phyloP scores from a whole-genome alignment of 345 rosid species.

The Syzygium aromaticum region DNA sequence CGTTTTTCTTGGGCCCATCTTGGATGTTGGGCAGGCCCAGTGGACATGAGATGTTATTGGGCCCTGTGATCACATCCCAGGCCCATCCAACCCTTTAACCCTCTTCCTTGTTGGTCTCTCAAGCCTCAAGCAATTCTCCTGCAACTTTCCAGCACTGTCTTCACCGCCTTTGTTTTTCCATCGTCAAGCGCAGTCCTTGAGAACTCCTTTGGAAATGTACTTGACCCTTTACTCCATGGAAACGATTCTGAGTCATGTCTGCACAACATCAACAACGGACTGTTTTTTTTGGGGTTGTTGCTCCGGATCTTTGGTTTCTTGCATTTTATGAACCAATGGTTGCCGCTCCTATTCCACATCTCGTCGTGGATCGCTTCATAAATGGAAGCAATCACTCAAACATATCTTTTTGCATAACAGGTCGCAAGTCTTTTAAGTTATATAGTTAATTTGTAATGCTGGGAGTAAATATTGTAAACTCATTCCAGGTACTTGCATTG shows the following conservation, averaged over 20 bases:
- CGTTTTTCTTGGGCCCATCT: background rate
- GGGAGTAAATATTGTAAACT: too few relatives aligned
- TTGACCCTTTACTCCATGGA: background rate
- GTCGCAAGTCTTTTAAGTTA: too few relatives aligned
- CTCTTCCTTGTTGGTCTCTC: background rate
- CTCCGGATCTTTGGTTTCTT: too few relatives aligned
- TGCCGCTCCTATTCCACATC: too few relatives aligned
- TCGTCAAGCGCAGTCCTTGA: background rate
- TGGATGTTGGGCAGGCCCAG: background rate
- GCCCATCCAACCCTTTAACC: background rate
- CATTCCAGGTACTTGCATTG: too few relatives aligned
- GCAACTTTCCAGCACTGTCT: background rate
- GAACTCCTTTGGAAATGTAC: background rate
- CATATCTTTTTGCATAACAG: too few relatives aligned
- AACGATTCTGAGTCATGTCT: background rate
- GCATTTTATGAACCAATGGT: too few relatives aligned
- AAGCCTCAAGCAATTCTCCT: background rate
- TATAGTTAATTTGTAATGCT: too few relatives aligned
- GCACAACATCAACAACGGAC: too few relatives aligned
- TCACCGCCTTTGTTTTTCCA: background rate
- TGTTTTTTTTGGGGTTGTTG: too few relatives aligned
- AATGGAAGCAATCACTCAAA: too few relatives aligned
- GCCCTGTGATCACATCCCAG: background rate
- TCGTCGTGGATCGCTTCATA: too few relatives aligned
- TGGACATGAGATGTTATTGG: background rate